Percentiles rank a stretch among this genome's conserved stretches.
Evolutionary conservation across 805 yeast genomes (phyloP).

Genomic region (Candida taoyuanica): DNA sequence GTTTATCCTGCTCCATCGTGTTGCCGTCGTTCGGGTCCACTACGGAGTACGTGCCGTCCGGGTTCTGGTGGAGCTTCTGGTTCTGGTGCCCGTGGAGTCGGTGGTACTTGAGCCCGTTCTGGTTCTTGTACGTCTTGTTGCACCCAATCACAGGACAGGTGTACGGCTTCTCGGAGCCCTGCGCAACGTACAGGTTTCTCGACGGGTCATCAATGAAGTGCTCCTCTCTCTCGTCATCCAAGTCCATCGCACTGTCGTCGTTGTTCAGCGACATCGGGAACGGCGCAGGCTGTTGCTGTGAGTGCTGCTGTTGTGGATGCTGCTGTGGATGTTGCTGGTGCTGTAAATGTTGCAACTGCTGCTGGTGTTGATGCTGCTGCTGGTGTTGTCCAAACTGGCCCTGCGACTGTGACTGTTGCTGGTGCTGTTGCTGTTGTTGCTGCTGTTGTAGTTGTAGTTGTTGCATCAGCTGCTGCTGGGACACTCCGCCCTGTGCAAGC

Average conservation of each 20-base stretch:
- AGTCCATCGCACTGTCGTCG: conserved; percentile 29
- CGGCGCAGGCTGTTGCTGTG: conserved; percentile 22
- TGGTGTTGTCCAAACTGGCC: conserved; percentile 20
- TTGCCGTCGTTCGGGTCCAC: conserved; percentile 94
- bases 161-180: conserved; percentile 91
- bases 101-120: conserved; percentile 95
- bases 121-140: conserved; percentile 95
- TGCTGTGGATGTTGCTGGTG: conserved; percentile 13
- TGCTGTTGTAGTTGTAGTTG: conserved; percentile 21
- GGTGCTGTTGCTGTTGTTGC: conserved; percentile 13
- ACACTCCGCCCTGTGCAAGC: conserved; percentile 6
- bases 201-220: conserved; percentile 97
- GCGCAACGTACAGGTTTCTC: conserved; percentile 86
- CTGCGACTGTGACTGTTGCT: conserved; percentile 16
- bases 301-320: conserved; percentile 12
- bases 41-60: conserved; percentile 89
- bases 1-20: conserved; percentile 96
- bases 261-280: conserved; percentile 32
- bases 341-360: conserved; percentile 15
- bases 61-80: conserved; percentile 83
- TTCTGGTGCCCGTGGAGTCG: conserved; percentile 95
- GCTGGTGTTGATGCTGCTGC: conserved; percentile 16
- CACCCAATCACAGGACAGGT: conserved; percentile 98
- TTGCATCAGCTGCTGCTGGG: conserved; percentile 12
- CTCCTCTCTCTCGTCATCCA: conserved; percentile 54